Evolutionary conservation across 129 eudicot species (phyloP).

Genomic region (Tagetes patula): DNA sequence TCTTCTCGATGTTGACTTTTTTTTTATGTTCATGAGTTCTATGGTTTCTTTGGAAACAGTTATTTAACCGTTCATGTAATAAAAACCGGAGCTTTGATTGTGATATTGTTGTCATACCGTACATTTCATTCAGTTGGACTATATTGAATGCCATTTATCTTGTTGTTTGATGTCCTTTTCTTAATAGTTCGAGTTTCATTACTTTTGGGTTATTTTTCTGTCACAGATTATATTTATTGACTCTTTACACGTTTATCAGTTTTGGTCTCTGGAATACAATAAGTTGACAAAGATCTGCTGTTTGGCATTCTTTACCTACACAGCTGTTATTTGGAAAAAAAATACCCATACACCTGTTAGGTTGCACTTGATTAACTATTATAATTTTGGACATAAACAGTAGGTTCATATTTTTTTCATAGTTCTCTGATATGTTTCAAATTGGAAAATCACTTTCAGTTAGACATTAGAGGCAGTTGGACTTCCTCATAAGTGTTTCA

Average conservation of each 20-base stretch:
- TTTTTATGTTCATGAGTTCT: neutral
- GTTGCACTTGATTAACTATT: neutral
- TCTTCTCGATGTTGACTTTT: neutral
- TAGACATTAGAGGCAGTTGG: neutral
- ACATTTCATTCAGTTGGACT: neutral
- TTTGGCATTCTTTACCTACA: slow-evolving; percentile 1
- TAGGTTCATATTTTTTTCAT: neutral
- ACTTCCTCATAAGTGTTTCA: neutral
- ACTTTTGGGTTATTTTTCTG: neutral
- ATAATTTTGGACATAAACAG: neutral
- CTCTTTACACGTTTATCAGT: neutral
- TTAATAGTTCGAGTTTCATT: neutral
- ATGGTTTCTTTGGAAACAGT: slow-evolving; percentile 5
- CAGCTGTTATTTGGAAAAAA: slow-evolving; percentile 3
- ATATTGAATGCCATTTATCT: neutral
- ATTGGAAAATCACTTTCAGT: neutral
- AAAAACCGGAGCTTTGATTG: neutral
- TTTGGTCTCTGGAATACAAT: neutral
- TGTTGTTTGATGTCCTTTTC: neutral
- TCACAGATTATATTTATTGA: neutral
- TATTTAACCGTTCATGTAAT: neutral
- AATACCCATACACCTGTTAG: neutral
- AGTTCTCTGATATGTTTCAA: neutral
- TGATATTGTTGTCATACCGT: neutral
- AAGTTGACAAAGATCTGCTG: neutral